Evolutionary conservation across 2,329 filamentous ascomycete genomes (phyloP), one percentile per base, ranked within the genome.

Genomic region (Sclerotinia glacialis): DNA sequence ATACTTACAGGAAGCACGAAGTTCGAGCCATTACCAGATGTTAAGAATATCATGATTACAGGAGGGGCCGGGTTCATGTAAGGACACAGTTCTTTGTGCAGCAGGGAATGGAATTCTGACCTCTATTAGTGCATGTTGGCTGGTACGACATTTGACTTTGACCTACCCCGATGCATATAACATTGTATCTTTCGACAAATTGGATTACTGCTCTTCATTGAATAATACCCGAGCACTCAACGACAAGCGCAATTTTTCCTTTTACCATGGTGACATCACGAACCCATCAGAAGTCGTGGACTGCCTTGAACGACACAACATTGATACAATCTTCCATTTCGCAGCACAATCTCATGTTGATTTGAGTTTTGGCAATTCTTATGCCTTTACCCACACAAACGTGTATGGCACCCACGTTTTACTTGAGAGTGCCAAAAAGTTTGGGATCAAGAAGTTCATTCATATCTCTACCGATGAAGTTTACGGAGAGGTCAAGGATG

Each of bases 1-100:
- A 76, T 92, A 37, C 80, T 93, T 65, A 87, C 77, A 14, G 90
- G 90, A 46, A 87, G 83, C 71, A 91, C 89, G 68, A 86, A 85
- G 70, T 93, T 90, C 72, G 85, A 88, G 74, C 86, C 89, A 53
- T 80, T 88, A 6, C 80, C 83, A 31, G 86, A 89, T 77, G 86
- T 91, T 65, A 89, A 86, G 78, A 93, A 92, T 75, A 93, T 94
- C 73, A 88, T 94, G 83, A 85, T 95, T 70, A 94, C 91, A 26
- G 91, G 91, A 60, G 91, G 91, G 64, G 91, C 90, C 69, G 91
- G 91, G 72, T 95, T 95, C 81, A 93, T 94, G 90, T 92, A 81
- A 78, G 88, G 78, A 61, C 47, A 68, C 50, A 60, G 23, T 44
- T 65, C 60, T 63, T 55, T 67, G 65, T 49, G 55, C 53, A 49